These are phyloP conservation scores for Teratosphaeria pseudoeucalypti DNA, from an alignment of 2,329 filamentous ascomycete genomes.

Conservation along the genomic window DNA sequence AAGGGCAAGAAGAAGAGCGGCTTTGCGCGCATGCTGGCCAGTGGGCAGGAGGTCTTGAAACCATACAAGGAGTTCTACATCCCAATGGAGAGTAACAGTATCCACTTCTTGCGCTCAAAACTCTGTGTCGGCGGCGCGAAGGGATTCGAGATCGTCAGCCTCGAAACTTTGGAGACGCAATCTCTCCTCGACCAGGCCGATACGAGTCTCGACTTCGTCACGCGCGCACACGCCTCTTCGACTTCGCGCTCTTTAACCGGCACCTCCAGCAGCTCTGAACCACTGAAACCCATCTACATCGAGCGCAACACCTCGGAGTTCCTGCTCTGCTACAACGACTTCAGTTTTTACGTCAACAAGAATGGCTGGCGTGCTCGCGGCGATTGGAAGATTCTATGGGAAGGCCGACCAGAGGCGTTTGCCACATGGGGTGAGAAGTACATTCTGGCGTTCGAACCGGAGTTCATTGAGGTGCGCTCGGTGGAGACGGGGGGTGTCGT, in stretches of 20 bases:
- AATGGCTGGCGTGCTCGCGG: conserved; percentile 94
- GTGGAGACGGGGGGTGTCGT: conserved; percentile 86
- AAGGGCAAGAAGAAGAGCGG: conserved; percentile 77
- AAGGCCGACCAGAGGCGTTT: conserved; percentile 83
- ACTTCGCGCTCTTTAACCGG: not conserved
- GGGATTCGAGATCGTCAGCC: conserved; percentile 92
- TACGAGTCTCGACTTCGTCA: conserved; percentile 94
- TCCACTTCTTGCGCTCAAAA: conserved; percentile 94
- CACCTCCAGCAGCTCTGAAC: conserved; percentile 57
- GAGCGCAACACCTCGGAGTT: conserved; percentile 96
- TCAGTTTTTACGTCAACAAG: conserved; percentile 97
- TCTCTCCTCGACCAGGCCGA: conserved; percentile 94
- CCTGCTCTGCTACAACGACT: conserved; percentile 94
- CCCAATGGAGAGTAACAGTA: conserved; percentile 92
- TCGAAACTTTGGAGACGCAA: conserved; percentile 96
- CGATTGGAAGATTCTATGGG: conserved; percentile 97
- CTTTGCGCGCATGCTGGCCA: conserved; percentile 89
- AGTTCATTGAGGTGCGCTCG: conserved; percentile 92
- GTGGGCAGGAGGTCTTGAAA: conserved; percentile 86
- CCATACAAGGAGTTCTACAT: conserved; percentile 99
- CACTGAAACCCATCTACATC: conserved; percentile 81
- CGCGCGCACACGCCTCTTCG: conserved; percentile 24
- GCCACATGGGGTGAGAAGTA: conserved; percentile 85
- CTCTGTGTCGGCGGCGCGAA: conserved; percentile 91
- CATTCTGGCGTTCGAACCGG: conserved; percentile 92